Percentiles rank a stretch among this genome's conserved stretches.
Conservation (phyloP, 306 rosid species). For the Boehmeria nivea region DNA sequence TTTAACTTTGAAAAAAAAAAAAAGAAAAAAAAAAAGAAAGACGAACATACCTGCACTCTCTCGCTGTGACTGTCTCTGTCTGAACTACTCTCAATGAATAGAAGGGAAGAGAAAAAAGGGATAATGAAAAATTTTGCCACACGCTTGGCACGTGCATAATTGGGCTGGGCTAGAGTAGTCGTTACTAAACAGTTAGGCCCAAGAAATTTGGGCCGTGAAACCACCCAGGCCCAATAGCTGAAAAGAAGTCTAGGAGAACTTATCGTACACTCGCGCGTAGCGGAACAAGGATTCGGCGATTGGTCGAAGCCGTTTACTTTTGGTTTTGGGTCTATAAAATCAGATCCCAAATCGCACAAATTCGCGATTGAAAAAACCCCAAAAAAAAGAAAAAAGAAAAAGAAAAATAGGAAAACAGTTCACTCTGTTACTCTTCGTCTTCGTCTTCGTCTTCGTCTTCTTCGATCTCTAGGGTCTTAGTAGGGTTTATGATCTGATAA, state of each 20-base stretch:
- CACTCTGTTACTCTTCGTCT: neutral
- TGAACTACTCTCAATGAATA: too few species aligned
- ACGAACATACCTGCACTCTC: too few species aligned
- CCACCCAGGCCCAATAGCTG: neutral
- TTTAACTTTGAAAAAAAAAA: too few species aligned
- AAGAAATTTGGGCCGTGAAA: too few species aligned
- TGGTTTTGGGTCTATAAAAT: constrained; percentile 31
- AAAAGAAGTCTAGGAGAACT: neutral
- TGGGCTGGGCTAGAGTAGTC: neutral
- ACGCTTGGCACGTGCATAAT: too few species aligned
- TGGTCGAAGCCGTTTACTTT: constrained; percentile 10
- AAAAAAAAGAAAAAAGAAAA: neutral
- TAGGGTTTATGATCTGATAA: constrained; percentile 15
- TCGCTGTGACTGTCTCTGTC: too few species aligned
- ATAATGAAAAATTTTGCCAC: too few species aligned
- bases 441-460: constrained; percentile 11
- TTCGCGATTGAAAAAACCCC: neutral
- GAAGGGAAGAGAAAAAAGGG: too few species aligned
- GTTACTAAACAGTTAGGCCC: too few species aligned
- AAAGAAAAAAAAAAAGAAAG: too few species aligned
- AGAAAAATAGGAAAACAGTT: neutral
- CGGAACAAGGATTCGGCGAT: neutral
- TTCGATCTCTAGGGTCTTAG: constrained; percentile 21
- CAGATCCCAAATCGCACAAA: neutral
- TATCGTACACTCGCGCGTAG: neutral